phyloP scores from a whole-genome alignment of 176 grass and related monocot species.

The Triticum timopheevii region DNA sequence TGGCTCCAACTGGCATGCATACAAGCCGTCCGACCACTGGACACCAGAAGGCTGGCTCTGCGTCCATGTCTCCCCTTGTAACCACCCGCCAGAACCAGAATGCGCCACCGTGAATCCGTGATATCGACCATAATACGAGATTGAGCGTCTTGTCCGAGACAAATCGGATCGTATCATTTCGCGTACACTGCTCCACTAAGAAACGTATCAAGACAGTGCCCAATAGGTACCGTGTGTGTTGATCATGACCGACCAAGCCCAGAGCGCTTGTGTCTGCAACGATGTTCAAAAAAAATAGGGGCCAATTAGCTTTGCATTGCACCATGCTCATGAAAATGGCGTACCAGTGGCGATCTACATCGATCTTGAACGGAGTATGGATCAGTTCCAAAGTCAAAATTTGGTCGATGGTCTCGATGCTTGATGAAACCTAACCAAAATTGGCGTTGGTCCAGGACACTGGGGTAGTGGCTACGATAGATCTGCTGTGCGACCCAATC shows the following conservation, averaged over 20 bases:
- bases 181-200: background rate
- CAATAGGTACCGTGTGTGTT: conserved; percentile 2
- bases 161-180: background rate
- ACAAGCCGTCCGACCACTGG: background rate
- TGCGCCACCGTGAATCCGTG: too few species aligned
- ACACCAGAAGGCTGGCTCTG: background rate
- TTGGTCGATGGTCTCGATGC: too few species aligned
- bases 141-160: background rate
- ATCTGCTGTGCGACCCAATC: too few species aligned
- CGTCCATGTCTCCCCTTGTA: background rate
- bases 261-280: background rate
- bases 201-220: conserved; percentile 12
- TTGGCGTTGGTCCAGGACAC: too few species aligned
- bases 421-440: too few species aligned
- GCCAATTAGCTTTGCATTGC: background rate
- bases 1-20: background rate
- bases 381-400: too few species aligned
- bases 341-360: too few species aligned
- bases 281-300: background rate
- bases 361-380: too few species aligned
- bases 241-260: conserved; percentile 35
- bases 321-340: too few species aligned
- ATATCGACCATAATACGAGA: background rate
- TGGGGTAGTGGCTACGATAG: too few species aligned
- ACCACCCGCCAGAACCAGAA: too few species aligned